A percentile compares a stretch with the other conserved stretches of the same genome.
phyloP scores from a whole-genome alignment of 129 eudicot genomes.

The Cynara cardunculus region DNA sequence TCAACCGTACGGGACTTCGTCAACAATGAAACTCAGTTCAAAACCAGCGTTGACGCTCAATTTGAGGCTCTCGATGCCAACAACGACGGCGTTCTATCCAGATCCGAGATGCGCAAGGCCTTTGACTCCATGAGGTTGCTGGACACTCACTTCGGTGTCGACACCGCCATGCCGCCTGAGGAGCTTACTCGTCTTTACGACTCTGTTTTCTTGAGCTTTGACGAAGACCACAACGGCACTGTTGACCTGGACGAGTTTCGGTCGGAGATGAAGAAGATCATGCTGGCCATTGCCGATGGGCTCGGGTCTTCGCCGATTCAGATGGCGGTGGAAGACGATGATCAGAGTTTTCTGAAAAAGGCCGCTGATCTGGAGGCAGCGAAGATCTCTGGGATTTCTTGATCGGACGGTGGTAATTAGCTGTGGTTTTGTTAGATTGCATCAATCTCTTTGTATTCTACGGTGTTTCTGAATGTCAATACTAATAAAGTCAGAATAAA shows the following conservation, averaged over 20 bases:
- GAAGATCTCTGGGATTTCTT: slow-evolving; percentile 26
- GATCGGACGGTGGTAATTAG: not conserved
- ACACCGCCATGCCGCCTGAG: slow-evolving; percentile 54
- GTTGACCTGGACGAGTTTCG: slow-evolving; percentile 68
- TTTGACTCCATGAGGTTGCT: slow-evolving; percentile 64
- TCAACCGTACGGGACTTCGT: slow-evolving; percentile 78
- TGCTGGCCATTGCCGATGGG: slow-evolving; percentile 88
- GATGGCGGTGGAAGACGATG: slow-evolving; percentile 85
- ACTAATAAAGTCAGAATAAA: not conserved
- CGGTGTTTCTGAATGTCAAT: not conserved
- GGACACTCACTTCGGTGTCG: slow-evolving; percentile 79
- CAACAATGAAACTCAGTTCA: slow-evolving; percentile 56
- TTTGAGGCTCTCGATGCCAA: slow-evolving; percentile 57
- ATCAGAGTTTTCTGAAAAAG: slow-evolving; percentile 50
- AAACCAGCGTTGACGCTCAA: slow-evolving; percentile 52
- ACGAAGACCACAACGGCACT: slow-evolving; percentile 52
- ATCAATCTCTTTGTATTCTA: not conserved
- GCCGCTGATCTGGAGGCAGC: slow-evolving; percentile 85
- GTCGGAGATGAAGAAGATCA: slow-evolving; percentile 70
- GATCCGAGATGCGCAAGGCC: slow-evolving; percentile 75
- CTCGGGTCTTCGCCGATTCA: slow-evolving; percentile 77
- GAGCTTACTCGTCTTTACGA: slow-evolving; percentile 66
- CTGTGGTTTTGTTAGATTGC: not conserved
- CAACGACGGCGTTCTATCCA: slow-evolving; percentile 73
- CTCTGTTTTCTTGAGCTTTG: slow-evolving; percentile 55